phyloP scores from a whole-genome alignment of 73 alveolate genomes.

The Paraurostyla sp. region DNA sequence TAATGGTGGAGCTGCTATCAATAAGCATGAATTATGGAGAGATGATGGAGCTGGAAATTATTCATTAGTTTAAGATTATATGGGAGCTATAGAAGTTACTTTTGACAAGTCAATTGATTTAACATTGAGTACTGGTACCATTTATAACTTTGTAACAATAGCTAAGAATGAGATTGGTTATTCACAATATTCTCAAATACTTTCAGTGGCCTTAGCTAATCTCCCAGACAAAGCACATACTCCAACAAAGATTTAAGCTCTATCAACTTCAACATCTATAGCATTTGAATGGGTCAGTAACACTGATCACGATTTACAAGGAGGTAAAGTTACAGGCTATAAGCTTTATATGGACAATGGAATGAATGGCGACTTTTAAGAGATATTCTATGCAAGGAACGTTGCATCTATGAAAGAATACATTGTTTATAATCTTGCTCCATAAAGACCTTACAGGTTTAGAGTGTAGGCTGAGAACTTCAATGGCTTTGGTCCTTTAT shows the following conservation, averaged over 20 bases:
- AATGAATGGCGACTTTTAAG: constrained; percentile 44
- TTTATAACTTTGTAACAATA: constrained; percentile 29
- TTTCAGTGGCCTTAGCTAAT: constrained; percentile 55
- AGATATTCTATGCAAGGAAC: constrained; percentile 51
- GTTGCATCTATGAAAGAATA: constrained; percentile 56
- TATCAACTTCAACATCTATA: constrained; percentile 6
- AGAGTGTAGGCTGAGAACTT: constrained; percentile 45
- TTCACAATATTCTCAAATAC: constrained; percentile 29
- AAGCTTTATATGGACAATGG: constrained; percentile 63
- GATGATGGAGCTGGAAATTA: constrained; percentile 73
- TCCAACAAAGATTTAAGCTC: constrained; percentile 43
- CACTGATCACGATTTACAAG: constrained; percentile 46
- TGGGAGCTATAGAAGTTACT: not conserved
- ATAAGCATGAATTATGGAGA: constrained; percentile 26
- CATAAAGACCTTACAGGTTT: constrained; percentile 54
- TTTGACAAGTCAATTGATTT: not conserved
- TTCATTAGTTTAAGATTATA: not conserved
- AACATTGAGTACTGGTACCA: constrained; percentile 45
- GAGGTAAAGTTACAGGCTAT: constrained; percentile 63
- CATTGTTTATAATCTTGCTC: constrained; percentile 21
- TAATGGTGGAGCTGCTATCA: constrained; percentile 67
- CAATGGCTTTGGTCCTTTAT: constrained; percentile 54
- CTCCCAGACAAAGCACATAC: constrained; percentile 59
- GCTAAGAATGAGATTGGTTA: constrained; percentile 62
- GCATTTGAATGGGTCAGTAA: constrained; percentile 53